phyloP scores from a whole-genome alignment of 768 basidiomycete species.

The Mycena vitilis region DNA sequence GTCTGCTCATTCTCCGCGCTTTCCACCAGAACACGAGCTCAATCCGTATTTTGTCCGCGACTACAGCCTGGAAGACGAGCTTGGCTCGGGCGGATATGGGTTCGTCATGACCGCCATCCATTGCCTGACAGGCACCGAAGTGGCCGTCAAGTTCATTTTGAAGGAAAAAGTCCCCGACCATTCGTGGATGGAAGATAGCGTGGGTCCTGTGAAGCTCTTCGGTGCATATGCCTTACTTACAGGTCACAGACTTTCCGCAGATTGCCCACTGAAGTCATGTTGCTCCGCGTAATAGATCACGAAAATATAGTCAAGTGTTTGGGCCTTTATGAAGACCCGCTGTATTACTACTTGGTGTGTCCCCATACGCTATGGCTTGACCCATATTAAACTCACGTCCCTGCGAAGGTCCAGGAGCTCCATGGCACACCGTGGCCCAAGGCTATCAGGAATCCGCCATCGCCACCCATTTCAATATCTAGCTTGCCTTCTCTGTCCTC shows the following conservation, averaged over 20 bases:
- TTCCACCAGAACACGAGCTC: slow-evolving; percentile 71
- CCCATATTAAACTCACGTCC: slow-evolving; percentile 11
- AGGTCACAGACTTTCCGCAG: slow-evolving; percentile 59
- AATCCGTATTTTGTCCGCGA: slow-evolving; percentile 66
- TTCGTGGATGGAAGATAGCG: slow-evolving; percentile 44
- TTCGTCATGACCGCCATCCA: slow-evolving; percentile 92
- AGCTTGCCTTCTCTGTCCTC: slow-evolving; percentile 70
- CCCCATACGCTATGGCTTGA: slow-evolving; percentile 5
- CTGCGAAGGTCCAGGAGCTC: slow-evolving; percentile 83
- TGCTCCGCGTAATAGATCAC: slow-evolving; percentile 72
- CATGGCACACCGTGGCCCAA: slow-evolving; percentile 92
- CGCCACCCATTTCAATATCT: slow-evolving; percentile 44
- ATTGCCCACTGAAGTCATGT: slow-evolving; percentile 84
- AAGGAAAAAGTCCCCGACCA: slow-evolving; percentile 71
- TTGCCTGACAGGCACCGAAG: slow-evolving; percentile 69
- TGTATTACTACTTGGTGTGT: slow-evolving; percentile 89
- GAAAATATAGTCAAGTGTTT: slow-evolving; percentile 20
- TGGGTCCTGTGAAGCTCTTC: slow-evolving; percentile 5
- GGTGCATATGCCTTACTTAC: slow-evolving; percentile 55
- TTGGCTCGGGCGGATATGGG: slow-evolving; percentile 94
- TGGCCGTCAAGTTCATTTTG: slow-evolving; percentile 96
- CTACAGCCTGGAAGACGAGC: slow-evolving; percentile 77
- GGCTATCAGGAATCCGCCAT: slow-evolving; percentile 48
- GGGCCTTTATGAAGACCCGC: slow-evolving; percentile 78
- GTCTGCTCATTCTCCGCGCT: slow-evolving; percentile 58